Conservation (phyloP, 202 grass and related monocot genomes). For the Zizania palustris region DNA sequence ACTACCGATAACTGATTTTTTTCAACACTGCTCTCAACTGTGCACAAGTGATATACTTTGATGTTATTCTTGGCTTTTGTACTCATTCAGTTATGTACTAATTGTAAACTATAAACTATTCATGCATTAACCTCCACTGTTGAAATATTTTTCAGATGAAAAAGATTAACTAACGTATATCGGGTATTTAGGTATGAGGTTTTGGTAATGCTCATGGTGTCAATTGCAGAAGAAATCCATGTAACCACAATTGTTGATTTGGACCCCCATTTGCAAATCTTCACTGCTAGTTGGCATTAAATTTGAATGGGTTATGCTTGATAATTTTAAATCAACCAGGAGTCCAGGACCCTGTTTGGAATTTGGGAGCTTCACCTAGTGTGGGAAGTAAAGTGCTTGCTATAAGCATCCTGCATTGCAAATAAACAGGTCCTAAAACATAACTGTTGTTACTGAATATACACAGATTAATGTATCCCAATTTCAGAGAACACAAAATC, state of each 20-base stretch:
- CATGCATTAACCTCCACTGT: conserved; percentile 19
- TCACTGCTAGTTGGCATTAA: conserved; percentile 15
- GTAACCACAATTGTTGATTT: neutral
- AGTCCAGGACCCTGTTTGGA: neutral
- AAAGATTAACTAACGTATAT: neutral
- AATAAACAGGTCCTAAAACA: neutral
- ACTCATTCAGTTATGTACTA: neutral
- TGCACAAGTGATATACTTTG: conserved; percentile 2
- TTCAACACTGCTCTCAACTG: neutral
- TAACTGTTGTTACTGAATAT: neutral
- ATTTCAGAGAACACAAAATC: conserved; percentile 13
- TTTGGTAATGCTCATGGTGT: conserved; percentile 5
- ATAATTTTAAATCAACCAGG: neutral
- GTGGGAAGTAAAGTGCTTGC: neutral
- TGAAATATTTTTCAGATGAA: conserved; percentile 17
- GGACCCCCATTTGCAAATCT: neutral
- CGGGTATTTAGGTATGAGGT: neutral
- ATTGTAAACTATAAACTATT: neutral
- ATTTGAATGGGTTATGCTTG: conserved; percentile 13
- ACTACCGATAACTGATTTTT: no score
- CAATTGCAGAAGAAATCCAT: conserved; percentile 13
- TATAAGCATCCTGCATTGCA: neutral
- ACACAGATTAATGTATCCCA: neutral
- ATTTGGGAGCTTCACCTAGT: neutral
- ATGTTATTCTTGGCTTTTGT: conserved; percentile 1